Evolutionary conservation across 2,329 filamentous ascomycete genomes (phyloP).

Genomic region (Hymenoscyphus scutula): DNA sequence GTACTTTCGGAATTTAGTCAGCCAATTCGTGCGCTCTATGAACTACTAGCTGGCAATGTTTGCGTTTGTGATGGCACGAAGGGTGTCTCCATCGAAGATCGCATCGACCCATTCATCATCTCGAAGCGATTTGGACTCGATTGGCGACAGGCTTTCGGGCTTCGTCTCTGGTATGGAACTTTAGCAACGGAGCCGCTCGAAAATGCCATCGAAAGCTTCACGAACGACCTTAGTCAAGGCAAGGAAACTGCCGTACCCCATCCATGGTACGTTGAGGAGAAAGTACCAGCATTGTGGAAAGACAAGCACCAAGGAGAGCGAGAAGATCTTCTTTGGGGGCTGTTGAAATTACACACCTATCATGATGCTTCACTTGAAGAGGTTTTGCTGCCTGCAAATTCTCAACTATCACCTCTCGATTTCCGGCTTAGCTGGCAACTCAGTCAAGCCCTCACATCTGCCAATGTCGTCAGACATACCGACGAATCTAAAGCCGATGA

Average conservation of each 20-base stretch:
- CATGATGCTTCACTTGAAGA: slow-evolving; percentile 62
- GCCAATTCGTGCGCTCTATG: slow-evolving; percentile 81
- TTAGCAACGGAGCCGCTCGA: slow-evolving; percentile 66
- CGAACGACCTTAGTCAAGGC: slow-evolving; percentile 68
- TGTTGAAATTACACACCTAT: slow-evolving; percentile 77
- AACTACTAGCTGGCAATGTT: slow-evolving; percentile 85
- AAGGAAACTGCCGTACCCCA: slow-evolving; percentile 66
- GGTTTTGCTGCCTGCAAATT: slow-evolving; percentile 72
- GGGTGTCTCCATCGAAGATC: slow-evolving; percentile 72
- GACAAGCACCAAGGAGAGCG: slow-evolving; percentile 56
- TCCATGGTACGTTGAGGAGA: slow-evolving; percentile 67
- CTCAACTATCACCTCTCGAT: slow-evolving; percentile 71
- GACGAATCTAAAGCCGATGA: slow-evolving; percentile 59
- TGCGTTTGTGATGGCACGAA: slow-evolving; percentile 77
- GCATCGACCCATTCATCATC: slow-evolving; percentile 75
- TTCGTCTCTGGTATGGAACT: slow-evolving; percentile 86
- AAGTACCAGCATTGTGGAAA: slow-evolving; percentile 57
- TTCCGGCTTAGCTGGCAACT: slow-evolving; percentile 83
- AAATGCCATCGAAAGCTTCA: slow-evolving; percentile 69
- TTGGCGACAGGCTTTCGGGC: slow-evolving; percentile 90
- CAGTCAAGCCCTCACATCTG: slow-evolving; percentile 59
- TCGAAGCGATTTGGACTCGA: slow-evolving; percentile 81
- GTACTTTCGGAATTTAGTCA: slow-evolving; percentile 85
- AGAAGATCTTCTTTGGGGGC: slow-evolving; percentile 82
- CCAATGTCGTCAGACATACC: slow-evolving; percentile 51